A percentile compares a stretch with the other conserved stretches of the same genome.
phyloP scores from a whole-genome alignment of 2,329 filamentous ascomycete species.

The Beauveria sp. region DNA sequence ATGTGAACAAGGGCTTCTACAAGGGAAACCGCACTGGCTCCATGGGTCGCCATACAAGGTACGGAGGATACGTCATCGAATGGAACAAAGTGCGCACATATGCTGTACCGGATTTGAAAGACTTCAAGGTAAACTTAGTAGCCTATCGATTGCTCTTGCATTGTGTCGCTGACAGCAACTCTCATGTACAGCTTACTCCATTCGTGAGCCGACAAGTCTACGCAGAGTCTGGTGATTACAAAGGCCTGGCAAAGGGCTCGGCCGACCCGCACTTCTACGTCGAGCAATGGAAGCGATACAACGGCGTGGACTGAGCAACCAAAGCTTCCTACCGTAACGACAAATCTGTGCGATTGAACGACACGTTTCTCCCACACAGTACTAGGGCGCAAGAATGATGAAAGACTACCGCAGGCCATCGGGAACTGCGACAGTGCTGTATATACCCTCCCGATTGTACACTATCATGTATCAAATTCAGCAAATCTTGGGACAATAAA shows the following conservation, averaged over 20 bases:
- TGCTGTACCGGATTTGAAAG: conserved; percentile 63
- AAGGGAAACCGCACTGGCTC: conserved; percentile 87
- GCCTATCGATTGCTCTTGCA: not conserved
- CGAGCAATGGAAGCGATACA: conserved; percentile 59
- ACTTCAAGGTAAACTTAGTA: conserved; percentile 57
- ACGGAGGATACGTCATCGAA: conserved; percentile 77
- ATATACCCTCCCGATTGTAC: conserved; percentile 8
- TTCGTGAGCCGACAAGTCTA: conserved; percentile 62
- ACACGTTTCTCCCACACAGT: not conserved
- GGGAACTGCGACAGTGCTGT: conserved; percentile 18
- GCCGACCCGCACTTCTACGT: conserved; percentile 56
- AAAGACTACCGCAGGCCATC: not conserved
- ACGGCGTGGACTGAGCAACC: conserved; percentile 46
- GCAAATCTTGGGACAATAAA: not conserved
- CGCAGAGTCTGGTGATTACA: conserved; percentile 45
- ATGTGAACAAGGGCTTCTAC: conserved; percentile 90
- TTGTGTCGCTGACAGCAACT: not conserved
- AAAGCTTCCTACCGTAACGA: not conserved
- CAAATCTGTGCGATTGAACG: not conserved
- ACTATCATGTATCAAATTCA: conserved; percentile 4
- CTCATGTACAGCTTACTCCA: conserved; percentile 57
- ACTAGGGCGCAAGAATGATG: not conserved
- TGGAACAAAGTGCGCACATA: conserved; percentile 87
- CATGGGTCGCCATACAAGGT: conserved; percentile 77
- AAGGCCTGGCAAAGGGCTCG: conserved; percentile 44